These are phyloP conservation scores for Claviceps sp. DNA, from an alignment of 2,329 filamentous ascomycete species.

Conservation along the genomic window DNA sequence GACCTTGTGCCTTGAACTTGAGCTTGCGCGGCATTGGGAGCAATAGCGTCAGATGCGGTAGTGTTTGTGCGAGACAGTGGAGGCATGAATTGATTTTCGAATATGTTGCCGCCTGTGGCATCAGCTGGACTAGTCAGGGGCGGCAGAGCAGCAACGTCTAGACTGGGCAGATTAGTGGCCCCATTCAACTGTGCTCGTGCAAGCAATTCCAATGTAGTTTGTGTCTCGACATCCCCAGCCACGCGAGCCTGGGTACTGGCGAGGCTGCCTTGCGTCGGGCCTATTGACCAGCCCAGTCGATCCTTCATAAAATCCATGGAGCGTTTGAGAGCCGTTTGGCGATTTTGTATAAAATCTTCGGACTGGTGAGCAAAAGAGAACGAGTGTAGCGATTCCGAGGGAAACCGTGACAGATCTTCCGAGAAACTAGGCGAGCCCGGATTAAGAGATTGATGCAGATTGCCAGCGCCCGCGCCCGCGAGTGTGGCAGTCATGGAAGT, in stretches of 20 bases:
- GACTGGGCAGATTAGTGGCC: conserved; percentile 45
- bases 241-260: conserved; percentile 72
- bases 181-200: conserved; percentile 69
- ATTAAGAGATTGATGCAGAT: conserved; percentile 42
- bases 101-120: conserved; percentile 62
- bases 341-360: conserved; percentile 79
- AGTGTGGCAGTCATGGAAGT: conserved; percentile 58
- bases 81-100: conserved; percentile 66
- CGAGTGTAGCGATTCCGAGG: conserved; percentile 89
- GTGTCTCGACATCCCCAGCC: conserved; percentile 71
- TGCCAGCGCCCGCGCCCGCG: conserved; percentile 33
- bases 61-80: conserved; percentile 38
- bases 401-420: conserved; percentile 86
- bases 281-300: conserved; percentile 63
- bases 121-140: conserved; percentile 73
- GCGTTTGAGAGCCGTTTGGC: conserved; percentile 84
- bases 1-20: conserved; percentile 10
- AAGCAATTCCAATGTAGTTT: conserved; percentile 81
- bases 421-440: conserved; percentile 62
- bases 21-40: conserved; percentile 15
- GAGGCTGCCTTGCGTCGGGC: conserved; percentile 57
- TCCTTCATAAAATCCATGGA: conserved; percentile 96
- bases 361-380: conserved; percentile 97
- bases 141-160: conserved; percentile 29
- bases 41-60: conserved; percentile 22